These are phyloP conservation scores for Sequoia sempervirens DNA, from an alignment of 75 land plant species.

Conservation along the genomic window DNA sequence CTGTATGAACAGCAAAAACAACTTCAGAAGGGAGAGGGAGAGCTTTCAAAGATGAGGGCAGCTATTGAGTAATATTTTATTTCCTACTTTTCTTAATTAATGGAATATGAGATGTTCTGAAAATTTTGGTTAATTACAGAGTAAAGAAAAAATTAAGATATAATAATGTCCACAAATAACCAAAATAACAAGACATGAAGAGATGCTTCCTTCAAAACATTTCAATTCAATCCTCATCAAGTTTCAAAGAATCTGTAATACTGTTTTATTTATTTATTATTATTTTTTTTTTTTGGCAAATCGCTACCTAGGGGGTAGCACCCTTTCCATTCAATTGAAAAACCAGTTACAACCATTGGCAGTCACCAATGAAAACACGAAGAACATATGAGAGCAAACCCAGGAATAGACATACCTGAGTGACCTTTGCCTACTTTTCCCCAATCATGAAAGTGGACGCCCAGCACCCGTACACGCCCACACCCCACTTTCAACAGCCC, in stretches of 20 bases:
- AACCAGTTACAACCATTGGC: no score
- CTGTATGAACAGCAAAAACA: conserved; percentile 83
- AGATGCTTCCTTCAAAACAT: neutral
- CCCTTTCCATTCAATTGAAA: no score
- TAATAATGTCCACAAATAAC: neutral
- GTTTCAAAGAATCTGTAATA: neutral
- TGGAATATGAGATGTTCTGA: neutral
- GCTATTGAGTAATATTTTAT: conserved; percentile 61
- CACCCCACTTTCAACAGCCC: no score
- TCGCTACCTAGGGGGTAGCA: no score
- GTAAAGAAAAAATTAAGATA: neutral
- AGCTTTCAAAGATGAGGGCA: conserved; percentile 70
- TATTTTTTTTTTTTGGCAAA: no score
- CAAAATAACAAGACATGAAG: neutral
- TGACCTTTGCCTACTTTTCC: no score
- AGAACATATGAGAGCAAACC: no score
- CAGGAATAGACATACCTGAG: no score
- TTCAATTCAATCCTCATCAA: neutral
- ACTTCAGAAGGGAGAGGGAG: conserved; percentile 61
- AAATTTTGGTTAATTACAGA: neutral
- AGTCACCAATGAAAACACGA: no score
- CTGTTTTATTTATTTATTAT: no score
- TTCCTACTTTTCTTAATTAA: neutral
- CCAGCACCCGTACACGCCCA: no score
- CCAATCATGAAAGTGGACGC: no score